Base-by-base conservation (phyloP, 495 filamentous ascomycete species). In the Xanthoparmelia taractica region DNA sequence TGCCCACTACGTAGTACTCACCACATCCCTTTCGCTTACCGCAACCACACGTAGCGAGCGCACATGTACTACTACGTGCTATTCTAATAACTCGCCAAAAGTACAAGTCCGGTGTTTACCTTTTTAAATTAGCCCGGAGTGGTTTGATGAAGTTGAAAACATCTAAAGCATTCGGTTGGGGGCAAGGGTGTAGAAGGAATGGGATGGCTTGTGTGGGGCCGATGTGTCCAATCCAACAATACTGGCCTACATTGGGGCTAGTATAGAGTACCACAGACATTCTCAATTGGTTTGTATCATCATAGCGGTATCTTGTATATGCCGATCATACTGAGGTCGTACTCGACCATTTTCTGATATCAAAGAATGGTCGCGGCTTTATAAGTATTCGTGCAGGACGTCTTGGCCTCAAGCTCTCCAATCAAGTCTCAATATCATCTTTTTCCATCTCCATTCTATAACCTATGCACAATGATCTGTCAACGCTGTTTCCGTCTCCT, bases 401-500 rank as follows among this genome's bases (percentile, higher is more conserved):
- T 15, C 47, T 50, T 50, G 47, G 47, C 47, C 27, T 29, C 47
- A 15, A 4, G 23, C 47, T 48, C n/a, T 8, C 27, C 50, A 54
- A 54, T 29, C 50, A 54, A 50, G 10, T n/a, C 27, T 54, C 50
- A 29, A 54, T 2, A 20, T 23, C 29, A 33, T 54, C 29, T 54
- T 33, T 33, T 25, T 8, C 50, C 17, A 20, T 20, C 27, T 20
- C 25, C 40, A 25, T 36, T 29, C 45, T 18, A 52, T 7, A 52
- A 0, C 25, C 48, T 52, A 4, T 52, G 2, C 17, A 66, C 58
- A 56, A 81, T 81, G 78, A 79, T 80, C 57, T 82, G 79, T 73
- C 73, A 73, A 71, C 75, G 74, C 62, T 82, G 79, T 69, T 73
- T 76, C 41, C 73, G 73, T 29, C 73, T 70, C 64, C 73, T 80